Evolutionary conservation across 352 stramenopile genomes (phyloP).

Genomic region (Globisporangium cystogenes): DNA sequence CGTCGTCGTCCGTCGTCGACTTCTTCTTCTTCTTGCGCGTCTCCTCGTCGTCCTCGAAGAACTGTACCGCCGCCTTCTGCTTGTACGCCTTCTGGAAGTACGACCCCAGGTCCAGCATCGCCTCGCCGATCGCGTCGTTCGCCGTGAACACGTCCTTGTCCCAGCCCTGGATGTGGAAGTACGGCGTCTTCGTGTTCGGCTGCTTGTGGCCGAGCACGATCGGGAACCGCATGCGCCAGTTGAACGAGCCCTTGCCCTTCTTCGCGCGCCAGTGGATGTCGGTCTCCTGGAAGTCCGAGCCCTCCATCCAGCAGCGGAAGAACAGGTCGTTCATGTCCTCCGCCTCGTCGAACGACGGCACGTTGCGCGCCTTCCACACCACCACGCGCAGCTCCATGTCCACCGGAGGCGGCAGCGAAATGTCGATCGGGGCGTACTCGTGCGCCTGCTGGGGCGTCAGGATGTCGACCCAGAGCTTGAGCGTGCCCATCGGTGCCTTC

Average conservation of each 20-base stretch:
- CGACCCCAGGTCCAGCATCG: slow-evolving; percentile 67
- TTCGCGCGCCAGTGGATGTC: slow-evolving; percentile 94
- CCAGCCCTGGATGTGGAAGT: slow-evolving; percentile 93
- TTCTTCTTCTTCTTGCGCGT: slow-evolving; percentile 78
- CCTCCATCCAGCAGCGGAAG: slow-evolving; percentile 87
- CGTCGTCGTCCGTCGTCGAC: slow-evolving; percentile 62
- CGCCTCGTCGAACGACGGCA: slow-evolving; percentile 76
- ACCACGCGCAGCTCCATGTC: slow-evolving; percentile 92
- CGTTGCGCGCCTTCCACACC: slow-evolving; percentile 90
- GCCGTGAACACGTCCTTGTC: slow-evolving; percentile 92
- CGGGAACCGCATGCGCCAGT: slow-evolving; percentile 94
- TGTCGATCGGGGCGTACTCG: slow-evolving; percentile 79
- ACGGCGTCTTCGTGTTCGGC: slow-evolving; percentile 87
- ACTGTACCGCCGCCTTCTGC: slow-evolving; percentile 60
- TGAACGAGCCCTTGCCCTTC: slow-evolving; percentile 92
- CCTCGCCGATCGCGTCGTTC: slow-evolving; percentile 90
- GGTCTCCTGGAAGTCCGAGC: slow-evolving; percentile 75
- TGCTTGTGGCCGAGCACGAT: slow-evolving; percentile 85
- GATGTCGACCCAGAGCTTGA: slow-evolving; percentile 92
- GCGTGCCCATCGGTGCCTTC: slow-evolving; percentile 72
- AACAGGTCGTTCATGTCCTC: slow-evolving; percentile 94
- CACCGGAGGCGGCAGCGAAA: slow-evolving; percentile 72
- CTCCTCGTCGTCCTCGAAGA: slow-evolving; percentile 81
- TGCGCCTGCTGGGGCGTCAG: slow-evolving; percentile 66
- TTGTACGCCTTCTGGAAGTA: slow-evolving; percentile 83